A percentile compares a stretch with the other conserved stretches of the same genome.
Conservation (phyloP, 2,329 filamentous ascomycete genomes). For the Lecanicillium sp. region DNA sequence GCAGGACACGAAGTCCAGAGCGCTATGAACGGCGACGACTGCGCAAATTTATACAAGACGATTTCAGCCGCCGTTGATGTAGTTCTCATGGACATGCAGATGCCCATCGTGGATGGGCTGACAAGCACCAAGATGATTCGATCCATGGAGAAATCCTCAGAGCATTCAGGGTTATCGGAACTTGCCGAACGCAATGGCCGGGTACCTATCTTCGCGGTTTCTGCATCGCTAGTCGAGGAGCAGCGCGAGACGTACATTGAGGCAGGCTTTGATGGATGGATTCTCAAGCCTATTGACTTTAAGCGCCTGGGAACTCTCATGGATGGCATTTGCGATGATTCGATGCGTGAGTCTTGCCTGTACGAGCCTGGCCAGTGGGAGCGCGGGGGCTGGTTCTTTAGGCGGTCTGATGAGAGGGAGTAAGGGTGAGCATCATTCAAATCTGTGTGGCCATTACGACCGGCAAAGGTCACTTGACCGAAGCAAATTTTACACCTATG, state of each 20-base stretch:
- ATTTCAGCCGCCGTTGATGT: constrained; percentile 61
- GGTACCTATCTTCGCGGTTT: constrained; percentile 79
- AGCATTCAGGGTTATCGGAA: constrained; percentile 44
- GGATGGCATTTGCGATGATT: constrained; percentile 56
- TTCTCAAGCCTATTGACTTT: constrained; percentile 82
- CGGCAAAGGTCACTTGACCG: too few relatives aligned
- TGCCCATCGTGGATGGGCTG: constrained; percentile 85
- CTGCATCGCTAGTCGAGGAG: constrained; percentile 69
- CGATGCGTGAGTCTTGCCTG: constrained; percentile 51
- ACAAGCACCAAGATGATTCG: constrained; percentile 79
- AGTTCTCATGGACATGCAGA: constrained; percentile 93
- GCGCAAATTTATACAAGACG: constrained; percentile 62
- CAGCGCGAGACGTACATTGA: constrained; percentile 63
- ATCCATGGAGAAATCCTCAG: constrained; percentile 52
- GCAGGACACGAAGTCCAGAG: constrained; percentile 63
- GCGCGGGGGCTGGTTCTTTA: constrained; percentile 71
- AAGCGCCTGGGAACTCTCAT: constrained; percentile 63
- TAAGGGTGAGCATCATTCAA: too few relatives aligned
- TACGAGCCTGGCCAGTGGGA: constrained; percentile 74
- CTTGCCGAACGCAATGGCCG: constrained; percentile 54
- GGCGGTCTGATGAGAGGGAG: constrained; percentile 3
- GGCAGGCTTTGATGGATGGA: constrained; percentile 84
- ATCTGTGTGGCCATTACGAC: too few relatives aligned
- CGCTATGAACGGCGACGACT: constrained; percentile 80
- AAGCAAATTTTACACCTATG: too few relatives aligned